These are phyloP conservation scores for Eucalyptus cloeziana DNA, from an alignment of 345 rosid species.

Conservation along the genomic window DNA sequence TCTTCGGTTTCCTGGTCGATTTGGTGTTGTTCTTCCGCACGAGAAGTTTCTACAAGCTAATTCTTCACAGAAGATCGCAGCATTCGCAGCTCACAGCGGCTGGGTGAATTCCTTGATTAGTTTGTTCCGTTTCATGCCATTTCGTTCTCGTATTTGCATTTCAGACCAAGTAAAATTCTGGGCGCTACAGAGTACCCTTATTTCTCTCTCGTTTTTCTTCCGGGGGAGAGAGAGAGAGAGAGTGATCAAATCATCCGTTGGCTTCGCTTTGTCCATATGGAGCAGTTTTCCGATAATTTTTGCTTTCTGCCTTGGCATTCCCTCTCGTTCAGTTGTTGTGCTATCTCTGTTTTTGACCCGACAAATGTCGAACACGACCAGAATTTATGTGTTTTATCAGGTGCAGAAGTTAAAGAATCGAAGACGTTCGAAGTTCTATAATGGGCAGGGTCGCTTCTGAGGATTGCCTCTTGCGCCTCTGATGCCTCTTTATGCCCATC, in stretches of 20 bases:
- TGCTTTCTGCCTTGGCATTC: not conserved
- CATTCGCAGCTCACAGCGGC: not conserved
- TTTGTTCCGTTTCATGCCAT: not conserved
- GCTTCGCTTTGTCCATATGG: not conserved
- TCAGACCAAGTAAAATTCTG: not conserved
- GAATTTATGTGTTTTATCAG: not conserved
- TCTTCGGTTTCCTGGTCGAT: slow-evolving; percentile 46
- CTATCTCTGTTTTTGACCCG: not conserved
- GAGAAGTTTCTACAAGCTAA: slow-evolving; percentile 36
- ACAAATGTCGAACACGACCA: not conserved
- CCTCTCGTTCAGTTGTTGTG: not conserved
- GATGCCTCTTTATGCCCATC: not conserved
- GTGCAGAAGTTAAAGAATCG: not conserved
- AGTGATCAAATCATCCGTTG: not conserved
- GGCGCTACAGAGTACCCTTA: not conserved
- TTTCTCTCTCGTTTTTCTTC: not conserved
- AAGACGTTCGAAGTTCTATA: not conserved
- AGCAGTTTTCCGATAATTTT: not conserved
- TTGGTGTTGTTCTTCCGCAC: slow-evolving; percentile 41
- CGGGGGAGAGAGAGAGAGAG: not conserved
- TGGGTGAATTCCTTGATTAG: not conserved
- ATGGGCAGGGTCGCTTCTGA: not conserved
- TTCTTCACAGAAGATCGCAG: slow-evolving; percentile 31
- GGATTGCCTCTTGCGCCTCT: not conserved
- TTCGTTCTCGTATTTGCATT: not conserved